Percentiles rank a stretch among this genome's conserved stretches.
Evolutionary conservation across 805 yeast genomes (phyloP).

Genomic region (Blastobotrys muscicola): DNA sequence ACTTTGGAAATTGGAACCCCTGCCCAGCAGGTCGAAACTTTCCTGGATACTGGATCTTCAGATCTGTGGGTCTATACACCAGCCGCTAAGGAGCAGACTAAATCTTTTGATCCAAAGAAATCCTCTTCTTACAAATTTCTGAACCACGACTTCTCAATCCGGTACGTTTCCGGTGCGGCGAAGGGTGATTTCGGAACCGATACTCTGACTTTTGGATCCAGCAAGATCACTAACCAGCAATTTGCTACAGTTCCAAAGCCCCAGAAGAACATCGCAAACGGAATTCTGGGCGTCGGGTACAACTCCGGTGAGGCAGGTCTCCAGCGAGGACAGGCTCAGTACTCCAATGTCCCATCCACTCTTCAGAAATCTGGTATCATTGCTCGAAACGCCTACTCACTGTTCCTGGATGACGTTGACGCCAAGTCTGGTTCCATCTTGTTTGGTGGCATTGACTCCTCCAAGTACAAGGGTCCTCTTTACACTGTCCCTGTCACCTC

Average conservation of each 20-base stretch:
- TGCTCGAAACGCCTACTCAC: constrained; percentile 34
- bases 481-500: constrained; percentile 13
- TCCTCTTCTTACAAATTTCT: constrained; percentile 21
- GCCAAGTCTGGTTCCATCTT: constrained; percentile 40
- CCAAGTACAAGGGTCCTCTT: constrained; percentile 43
- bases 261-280: constrained; percentile 47
- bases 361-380: constrained; percentile 35
- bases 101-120: constrained; percentile 20
- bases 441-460: constrained; percentile 64
- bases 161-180: constrained; percentile 39
- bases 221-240: constrained; percentile 41
- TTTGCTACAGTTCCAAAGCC: constrained; percentile 69
- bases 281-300: constrained; percentile 36
- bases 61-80: constrained; percentile 49
- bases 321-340: constrained; percentile 32
- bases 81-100: constrained; percentile 23
- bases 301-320: constrained; percentile 32
- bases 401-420: constrained; percentile 37
- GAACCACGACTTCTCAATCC: constrained; percentile 18
- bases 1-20: constrained; percentile 44
- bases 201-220: constrained; percentile 42
- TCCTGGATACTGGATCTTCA: constrained; percentile 63
- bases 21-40: constrained; percentile 40
- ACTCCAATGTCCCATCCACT: constrained; percentile 25
- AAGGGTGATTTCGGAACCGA: constrained; percentile 60